These are phyloP conservation scores for Mariannaea sp. DNA, from an alignment of 2,329 filamentous ascomycete species.

Conservation along the genomic window DNA sequence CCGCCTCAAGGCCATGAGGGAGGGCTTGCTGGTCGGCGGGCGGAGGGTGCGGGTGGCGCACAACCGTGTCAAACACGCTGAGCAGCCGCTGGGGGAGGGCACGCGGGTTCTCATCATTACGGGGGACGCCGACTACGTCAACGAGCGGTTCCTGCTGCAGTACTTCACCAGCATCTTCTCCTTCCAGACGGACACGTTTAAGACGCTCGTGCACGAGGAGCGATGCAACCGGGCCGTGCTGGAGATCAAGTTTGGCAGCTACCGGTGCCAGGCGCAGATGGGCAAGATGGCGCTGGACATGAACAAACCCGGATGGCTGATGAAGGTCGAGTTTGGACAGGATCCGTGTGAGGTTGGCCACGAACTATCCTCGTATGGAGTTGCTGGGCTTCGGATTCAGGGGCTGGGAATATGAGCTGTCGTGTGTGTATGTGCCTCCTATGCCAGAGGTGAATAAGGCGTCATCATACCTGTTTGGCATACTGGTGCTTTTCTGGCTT, in stretches of 20 bases:
- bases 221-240: slow-evolving; percentile 41
- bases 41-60: slow-evolving; percentile 46
- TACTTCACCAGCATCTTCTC: slow-evolving; percentile 51
- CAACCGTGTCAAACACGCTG: slow-evolving; percentile 55
- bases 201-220: slow-evolving; percentile 34
- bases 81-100: slow-evolving; percentile 38
- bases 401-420: slow-evolving; percentile 39
- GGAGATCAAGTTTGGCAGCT: slow-evolving; percentile 61
- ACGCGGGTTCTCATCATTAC: slow-evolving; percentile 58
- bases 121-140: slow-evolving; percentile 51
- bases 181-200: slow-evolving; percentile 54
- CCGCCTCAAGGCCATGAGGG: slow-evolving; percentile 29
- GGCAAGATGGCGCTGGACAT: slow-evolving; percentile 49
- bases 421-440: not conserved
- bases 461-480: too few relatives aligned
- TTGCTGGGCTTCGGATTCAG: slow-evolving; percentile 42
- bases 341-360: slow-evolving; percentile 47
- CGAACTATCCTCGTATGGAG: slow-evolving; percentile 37
- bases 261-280: slow-evolving; percentile 58
- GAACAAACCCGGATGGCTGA: slow-evolving; percentile 42
- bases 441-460: not conserved
- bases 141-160: slow-evolving; percentile 43
- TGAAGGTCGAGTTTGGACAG: slow-evolving; percentile 46
- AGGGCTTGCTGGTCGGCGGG: slow-evolving; percentile 45
- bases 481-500: too few relatives aligned